Percentiles rank a stretch among this genome's conserved stretches.
phyloP scores from a whole-genome alignment of 441 rosid genomes.

The Pelargonium myrrhifolium region DNA sequence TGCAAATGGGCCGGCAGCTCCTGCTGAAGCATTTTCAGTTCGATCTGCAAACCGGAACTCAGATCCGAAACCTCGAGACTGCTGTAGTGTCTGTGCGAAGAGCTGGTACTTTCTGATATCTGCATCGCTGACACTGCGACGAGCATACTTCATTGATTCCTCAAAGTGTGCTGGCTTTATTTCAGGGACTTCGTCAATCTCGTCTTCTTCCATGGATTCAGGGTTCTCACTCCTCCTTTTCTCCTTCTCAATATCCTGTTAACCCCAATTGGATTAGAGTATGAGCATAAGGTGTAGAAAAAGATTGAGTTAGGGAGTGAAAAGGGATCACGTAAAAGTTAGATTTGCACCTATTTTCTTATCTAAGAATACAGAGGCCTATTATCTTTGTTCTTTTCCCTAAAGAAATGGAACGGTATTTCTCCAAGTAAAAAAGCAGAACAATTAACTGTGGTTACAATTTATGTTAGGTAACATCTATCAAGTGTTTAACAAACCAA shows the following conservation, averaged over 20 bases:
- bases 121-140: conserved; percentile 27
- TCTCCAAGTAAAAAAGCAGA: too few relatives aligned
- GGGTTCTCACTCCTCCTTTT: conserved; percentile 21
- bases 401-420: too few relatives aligned
- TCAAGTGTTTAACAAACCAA: too few relatives aligned
- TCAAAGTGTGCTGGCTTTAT: conserved; percentile 28
- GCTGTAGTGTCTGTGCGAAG: conserved; percentile 28
- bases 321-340: too few relatives aligned
- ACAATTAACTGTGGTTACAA: too few relatives aligned
- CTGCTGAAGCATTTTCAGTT: conserved; percentile 25
- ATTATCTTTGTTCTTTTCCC: too few relatives aligned
- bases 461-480: too few relatives aligned
- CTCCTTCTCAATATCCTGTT: conserved; percentile 31
- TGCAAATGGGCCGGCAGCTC: conserved; percentile 37
- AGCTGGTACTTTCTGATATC: conserved; percentile 25
- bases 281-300: too few relatives aligned
- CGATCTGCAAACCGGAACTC: conserved; percentile 44
- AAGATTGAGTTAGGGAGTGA: too few relatives aligned
- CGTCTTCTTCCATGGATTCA: conserved; percentile 34
- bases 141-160: conserved; percentile 28
- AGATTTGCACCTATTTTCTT: too few relatives aligned
- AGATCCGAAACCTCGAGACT: conserved; percentile 36
- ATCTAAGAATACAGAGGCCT: too few relatives aligned
- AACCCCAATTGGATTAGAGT: conserved; percentile 7
- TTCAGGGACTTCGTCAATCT: conserved; percentile 21